A percentile compares a stretch with the other conserved stretches of the same genome.
phyloP scores from a whole-genome alignment of 768 basidiomycete genomes.

The Tricholoma furcatifolium region DNA sequence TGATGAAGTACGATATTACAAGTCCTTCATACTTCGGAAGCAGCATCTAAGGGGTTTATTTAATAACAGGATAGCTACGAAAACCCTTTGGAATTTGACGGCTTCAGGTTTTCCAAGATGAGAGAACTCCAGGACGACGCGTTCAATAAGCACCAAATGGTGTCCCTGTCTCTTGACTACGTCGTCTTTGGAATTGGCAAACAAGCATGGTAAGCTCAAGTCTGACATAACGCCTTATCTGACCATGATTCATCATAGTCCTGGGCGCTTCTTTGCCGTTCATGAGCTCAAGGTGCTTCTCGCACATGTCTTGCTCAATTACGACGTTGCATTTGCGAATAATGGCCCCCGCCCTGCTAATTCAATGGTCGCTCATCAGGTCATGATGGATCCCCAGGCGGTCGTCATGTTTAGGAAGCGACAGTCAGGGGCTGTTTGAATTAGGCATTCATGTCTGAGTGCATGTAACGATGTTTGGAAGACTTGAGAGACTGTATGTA shows the following conservation, averaged over 20 bases:
- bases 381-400: no score
- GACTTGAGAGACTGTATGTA: no score
- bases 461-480: no score
- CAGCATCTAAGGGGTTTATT: no score
- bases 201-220: constrained; percentile 8
- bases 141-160: constrained; percentile 15
- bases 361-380: no score
- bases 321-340: constrained; percentile 30
- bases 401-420: no score
- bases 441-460: no score
- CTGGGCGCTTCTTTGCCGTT: constrained; percentile 42
- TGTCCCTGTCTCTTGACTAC: constrained; percentile 6
- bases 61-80: constrained; percentile 13
- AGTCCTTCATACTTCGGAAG: no score
- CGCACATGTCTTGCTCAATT: constrained; percentile 33
- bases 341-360: background rate
- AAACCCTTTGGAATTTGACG: constrained; percentile 31
- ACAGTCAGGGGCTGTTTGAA: no score
- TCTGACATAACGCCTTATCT: background rate
- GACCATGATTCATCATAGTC: constrained; percentile 16
- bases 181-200: constrained; percentile 11
- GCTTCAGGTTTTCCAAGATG: constrained; percentile 34
- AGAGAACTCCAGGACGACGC: constrained; percentile 20
- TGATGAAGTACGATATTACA: constrained; percentile 9
- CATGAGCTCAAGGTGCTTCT: constrained; percentile 37